A percentile compares a stretch with the other conserved stretches of the same genome.
These are phyloP conservation scores for Akanthomyces dipterigenus DNA, from an alignment of 2,329 filamentous ascomycete species.

Conservation along the genomic window DNA sequence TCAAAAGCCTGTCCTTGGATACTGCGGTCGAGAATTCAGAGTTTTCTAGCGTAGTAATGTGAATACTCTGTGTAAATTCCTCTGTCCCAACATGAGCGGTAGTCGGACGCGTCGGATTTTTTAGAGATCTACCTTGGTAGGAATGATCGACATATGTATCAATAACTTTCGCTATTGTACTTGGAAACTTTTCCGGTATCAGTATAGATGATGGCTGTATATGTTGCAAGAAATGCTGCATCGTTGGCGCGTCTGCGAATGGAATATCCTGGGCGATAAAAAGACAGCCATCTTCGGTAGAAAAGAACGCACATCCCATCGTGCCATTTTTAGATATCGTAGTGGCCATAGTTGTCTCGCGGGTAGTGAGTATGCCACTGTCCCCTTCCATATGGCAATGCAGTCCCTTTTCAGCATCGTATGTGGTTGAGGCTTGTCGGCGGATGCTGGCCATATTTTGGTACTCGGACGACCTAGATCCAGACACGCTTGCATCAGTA, in stretches of 20 bases:
- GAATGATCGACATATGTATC: constrained; percentile 17
- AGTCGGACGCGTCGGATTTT: not conserved
- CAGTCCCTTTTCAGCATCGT: not conserved
- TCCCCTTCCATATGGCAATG: not conserved
- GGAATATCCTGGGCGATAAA: constrained; percentile 72
- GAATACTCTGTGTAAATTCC: not conserved
- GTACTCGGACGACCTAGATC: too few relatives aligned
- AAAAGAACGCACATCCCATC: constrained; percentile 80
- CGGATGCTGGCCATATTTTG: not conserved
- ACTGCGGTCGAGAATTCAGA: not conserved
- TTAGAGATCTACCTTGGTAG: constrained; percentile 10
- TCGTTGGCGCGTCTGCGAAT: constrained; percentile 58
- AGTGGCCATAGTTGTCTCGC: constrained; percentile 72
- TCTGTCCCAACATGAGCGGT: not conserved
- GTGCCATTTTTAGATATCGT: constrained; percentile 64
- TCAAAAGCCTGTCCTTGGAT: not conserved
- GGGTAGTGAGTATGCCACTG: constrained; percentile 29
- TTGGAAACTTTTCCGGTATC: constrained; percentile 40
- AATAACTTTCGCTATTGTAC: constrained; percentile 27
- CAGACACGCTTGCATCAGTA: not conserved
- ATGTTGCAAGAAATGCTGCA: constrained; percentile 54
- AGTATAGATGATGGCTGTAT: constrained; percentile 50
- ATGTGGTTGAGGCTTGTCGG: not conserved
- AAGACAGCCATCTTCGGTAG: constrained; percentile 61
- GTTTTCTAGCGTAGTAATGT: not conserved